Evolutionary conservation across 306 rosid species (phyloP).

Genomic region (Vigna radiata): DNA sequence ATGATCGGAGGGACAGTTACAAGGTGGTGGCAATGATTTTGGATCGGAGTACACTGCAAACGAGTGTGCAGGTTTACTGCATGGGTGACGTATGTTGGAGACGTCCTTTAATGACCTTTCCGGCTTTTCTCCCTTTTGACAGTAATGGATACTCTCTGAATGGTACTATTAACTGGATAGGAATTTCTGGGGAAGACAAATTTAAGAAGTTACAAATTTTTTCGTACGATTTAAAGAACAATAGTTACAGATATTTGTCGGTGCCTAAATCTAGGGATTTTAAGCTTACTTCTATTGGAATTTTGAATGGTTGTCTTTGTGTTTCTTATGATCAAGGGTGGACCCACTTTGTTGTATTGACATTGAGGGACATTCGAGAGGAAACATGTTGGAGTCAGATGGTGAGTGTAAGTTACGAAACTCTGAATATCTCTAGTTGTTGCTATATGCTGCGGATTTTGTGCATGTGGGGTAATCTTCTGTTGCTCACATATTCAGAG

Average conservation of each 20-base stretch:
- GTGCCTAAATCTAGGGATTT: background rate
- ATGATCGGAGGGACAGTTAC: background rate
- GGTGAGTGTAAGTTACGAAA: too few relatives aligned
- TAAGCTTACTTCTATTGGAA: too few relatives aligned
- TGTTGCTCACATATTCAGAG: too few relatives aligned
- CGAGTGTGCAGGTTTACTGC: background rate
- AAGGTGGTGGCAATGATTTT: background rate
- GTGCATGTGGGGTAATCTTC: too few relatives aligned
- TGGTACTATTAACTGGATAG: background rate
- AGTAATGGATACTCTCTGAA: background rate
- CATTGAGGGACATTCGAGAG: too few relatives aligned
- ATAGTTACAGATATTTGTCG: background rate
- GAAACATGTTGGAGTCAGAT: too few relatives aligned
- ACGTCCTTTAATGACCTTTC: background rate
- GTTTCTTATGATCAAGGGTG: background rate
- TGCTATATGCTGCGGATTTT: too few relatives aligned
- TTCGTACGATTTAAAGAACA: background rate
- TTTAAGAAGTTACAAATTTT: background rate
- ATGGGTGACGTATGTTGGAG: background rate
- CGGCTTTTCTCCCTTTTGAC: background rate
- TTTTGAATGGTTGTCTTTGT: background rate
- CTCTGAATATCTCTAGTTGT: too few relatives aligned
- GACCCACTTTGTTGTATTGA: background rate
- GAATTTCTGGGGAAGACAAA: too few relatives aligned
- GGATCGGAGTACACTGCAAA: accelerated